Base-by-base conservation (phyloP, 2,329 filamentous ascomycete genomes). In the Hortaea sp. region DNA sequence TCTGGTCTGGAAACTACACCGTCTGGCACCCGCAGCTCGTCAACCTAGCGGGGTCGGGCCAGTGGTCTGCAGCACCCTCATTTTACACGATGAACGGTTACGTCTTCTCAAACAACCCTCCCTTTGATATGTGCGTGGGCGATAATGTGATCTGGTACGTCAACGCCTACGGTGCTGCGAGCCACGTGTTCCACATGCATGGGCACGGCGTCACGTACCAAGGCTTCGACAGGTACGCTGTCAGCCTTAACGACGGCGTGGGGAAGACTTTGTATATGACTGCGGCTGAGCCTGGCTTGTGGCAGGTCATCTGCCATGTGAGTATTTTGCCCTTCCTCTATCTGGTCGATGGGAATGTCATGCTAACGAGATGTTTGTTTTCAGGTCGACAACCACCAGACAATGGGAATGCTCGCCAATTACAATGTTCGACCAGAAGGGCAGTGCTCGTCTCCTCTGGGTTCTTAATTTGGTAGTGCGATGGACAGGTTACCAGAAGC, bases 151-250 rank as follows among this genome's bases (percentile, higher is more conserved):
- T 62, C 44, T 63, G 20, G 20, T 20, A 62, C 41, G 44, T 58
- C 29, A 56, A 56, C 43, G 56, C 57, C 7, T 56, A 53, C 13
- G 57, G 55, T 9, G 31, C 31, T 7, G 56, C 52, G 9, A 53
- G 50, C n/a, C 59, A 63, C 40, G 56, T 59, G n/a, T 58, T 60
- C 45, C 59, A 63, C 39, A 50, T 59, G 49, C 59, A 62, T 41
- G 61, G 61, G 7, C 55, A 59, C 43, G 49, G 53, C 31, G 49
- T 61, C 42, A 29, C 40, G 37, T 49, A 58, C 42, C 42, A 53
- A 6, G 49, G 51, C 6, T 46, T 31, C 28, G 53, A 29, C 35
- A 30, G 30, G 35, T 47, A 45, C n/a, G 40, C 45, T 7, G 43
- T 47, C 29, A 49, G 48, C 39, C 5, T 61, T 31, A 59, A 59